These are phyloP conservation scores for Combretum micranthum DNA, from an alignment of 345 rosid genomes.

Conservation along the genomic window DNA sequence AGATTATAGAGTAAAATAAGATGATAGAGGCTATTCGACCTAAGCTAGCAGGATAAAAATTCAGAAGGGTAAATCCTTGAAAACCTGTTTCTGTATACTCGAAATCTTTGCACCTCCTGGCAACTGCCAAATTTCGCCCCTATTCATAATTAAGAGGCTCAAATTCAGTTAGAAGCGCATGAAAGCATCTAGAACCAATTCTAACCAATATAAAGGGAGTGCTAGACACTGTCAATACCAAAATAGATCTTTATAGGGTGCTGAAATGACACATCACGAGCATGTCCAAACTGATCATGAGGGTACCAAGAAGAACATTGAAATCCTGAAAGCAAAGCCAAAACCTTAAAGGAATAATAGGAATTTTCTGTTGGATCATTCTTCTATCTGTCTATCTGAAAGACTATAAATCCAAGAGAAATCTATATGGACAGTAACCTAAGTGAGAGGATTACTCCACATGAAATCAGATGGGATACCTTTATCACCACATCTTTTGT, in stretches of 20 bases:
- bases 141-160: conserved; percentile 10
- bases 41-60: background rate
- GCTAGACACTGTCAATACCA: conserved; percentile 39
- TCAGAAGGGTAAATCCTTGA: background rate
- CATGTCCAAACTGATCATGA: conserved; percentile 65
- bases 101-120: conserved; percentile 78
- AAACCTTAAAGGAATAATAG: conserved; percentile 3
- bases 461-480: conserved; percentile 33
- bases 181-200: conserved; percentile 8
- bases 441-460: too few relatives aligned
- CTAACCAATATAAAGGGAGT: background rate
- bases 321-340: conserved; percentile 51
- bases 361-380: too few relatives aligned
- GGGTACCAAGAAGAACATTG: conserved; percentile 70
- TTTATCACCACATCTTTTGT: conserved; percentile 81
- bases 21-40: background rate
- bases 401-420: too few relatives aligned
- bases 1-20: background rate
- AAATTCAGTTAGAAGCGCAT: too few relatives aligned
- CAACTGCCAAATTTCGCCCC: conserved; percentile 96
- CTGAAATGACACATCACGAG: conserved; percentile 75
- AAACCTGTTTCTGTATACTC: conserved; percentile 74
- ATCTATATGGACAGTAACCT: too few relatives aligned
- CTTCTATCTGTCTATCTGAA: too few relatives aligned
- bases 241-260: conserved; percentile 95